Evolutionary conservation across 305 asterid species (phyloP).

Genomic region (Fraxinus baroniana): DNA sequence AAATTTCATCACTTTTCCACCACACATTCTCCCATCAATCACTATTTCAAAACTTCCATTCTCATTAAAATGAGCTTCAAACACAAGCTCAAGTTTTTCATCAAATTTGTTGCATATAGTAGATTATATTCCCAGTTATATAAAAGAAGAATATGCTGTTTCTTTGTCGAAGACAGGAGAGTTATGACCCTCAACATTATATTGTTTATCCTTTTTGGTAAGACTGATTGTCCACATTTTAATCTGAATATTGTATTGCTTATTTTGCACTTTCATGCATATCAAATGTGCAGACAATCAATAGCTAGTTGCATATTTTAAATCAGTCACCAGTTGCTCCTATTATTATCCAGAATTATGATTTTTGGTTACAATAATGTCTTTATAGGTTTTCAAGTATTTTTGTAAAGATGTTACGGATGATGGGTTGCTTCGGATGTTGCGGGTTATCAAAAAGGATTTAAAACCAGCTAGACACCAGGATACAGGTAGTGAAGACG

Average conservation of each 20-base stretch:
- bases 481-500: slow-evolving; percentile 57
- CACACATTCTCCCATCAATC: too few species aligned
- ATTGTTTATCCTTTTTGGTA: background rate
- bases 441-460: slow-evolving; percentile 84
- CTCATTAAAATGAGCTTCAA: too few species aligned
- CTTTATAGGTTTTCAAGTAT: slow-evolving; percentile 74
- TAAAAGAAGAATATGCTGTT: background rate
- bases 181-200: background rate
- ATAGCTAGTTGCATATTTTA: background rate
- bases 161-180: background rate
- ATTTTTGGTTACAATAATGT: slow-evolving; percentile 10
- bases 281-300: background rate
- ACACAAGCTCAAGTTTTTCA: background rate
- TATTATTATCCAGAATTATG: background rate
- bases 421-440: slow-evolving; percentile 79
- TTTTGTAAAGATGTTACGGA: slow-evolving; percentile 69
- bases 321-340: background rate
- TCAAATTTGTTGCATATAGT: background rate
- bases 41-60: too few species aligned
- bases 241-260: background rate
- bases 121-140: background rate
- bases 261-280: background rate
- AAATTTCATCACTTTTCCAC: too few species aligned
- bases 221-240: background rate
- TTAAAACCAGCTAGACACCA: slow-evolving; percentile 87